Evolutionary conservation across 2,329 filamentous ascomycete genomes (phyloP).

Genomic region (Whalleya microplaca): DNA sequence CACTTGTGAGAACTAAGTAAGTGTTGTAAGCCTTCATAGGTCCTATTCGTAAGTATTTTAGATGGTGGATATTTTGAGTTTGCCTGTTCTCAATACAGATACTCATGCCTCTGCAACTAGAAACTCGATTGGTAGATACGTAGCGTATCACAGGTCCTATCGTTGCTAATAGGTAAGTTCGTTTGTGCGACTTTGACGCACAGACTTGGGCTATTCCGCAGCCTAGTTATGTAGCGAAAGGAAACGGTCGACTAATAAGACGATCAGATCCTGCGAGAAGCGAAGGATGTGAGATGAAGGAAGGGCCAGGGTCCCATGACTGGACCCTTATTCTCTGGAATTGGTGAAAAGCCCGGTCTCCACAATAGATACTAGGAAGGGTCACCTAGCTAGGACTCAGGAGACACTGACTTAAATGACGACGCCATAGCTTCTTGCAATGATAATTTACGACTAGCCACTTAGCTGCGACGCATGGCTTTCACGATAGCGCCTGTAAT

Average conservation of each 20-base stretch:
- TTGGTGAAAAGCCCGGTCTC: neutral
- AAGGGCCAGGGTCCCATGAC: slow-evolving; percentile 26
- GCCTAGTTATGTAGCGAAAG: slow-evolving; percentile 15
- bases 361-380: neutral
- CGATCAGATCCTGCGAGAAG: slow-evolving; percentile 21
- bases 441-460: neutral
- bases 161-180: neutral
- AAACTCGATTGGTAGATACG: neutral
- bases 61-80: too few species aligned
- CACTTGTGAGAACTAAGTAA: slow-evolving; percentile 5
- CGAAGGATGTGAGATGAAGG: slow-evolving; percentile 28
- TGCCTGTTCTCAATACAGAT: too few species aligned
- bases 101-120: too few species aligned
- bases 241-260: slow-evolving; percentile 21
- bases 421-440: neutral
- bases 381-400: slow-evolving; percentile 1
- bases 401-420: slow-evolving; percentile 22
- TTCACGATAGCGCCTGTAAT: slow-evolving; percentile 20
- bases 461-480: slow-evolving; percentile 13
- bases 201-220: slow-evolving; percentile 2
- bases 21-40: neutral
- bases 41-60: too few species aligned
- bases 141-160: neutral
- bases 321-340: slow-evolving; percentile 23
- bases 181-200: neutral